Conservation (phyloP, 371 early-diverging fungal genomes). For the Enterospora canceri region DNA sequence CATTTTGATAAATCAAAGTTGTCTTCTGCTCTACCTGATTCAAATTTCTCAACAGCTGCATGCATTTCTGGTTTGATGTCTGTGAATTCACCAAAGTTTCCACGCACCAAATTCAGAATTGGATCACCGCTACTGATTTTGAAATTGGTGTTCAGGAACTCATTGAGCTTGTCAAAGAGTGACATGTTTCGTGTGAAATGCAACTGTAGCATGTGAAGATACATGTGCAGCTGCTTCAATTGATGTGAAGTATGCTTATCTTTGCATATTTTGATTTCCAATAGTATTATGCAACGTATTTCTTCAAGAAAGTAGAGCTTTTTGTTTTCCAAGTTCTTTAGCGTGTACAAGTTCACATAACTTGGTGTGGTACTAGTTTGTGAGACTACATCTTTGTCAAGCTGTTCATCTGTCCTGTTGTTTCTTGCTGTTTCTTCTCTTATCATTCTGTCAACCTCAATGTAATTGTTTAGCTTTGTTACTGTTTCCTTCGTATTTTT, state of each 20-base stretch:
- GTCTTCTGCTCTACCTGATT: background rate
- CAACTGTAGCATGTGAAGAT: conserved; percentile 12
- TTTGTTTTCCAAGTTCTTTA: background rate
- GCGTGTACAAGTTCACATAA: too few relatives aligned
- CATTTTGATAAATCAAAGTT: background rate
- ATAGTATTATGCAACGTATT: background rate
- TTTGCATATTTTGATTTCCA: background rate
- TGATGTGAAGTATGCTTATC: background rate
- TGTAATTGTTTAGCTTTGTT: too few relatives aligned
- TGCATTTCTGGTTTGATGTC: background rate
- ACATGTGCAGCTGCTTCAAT: conserved; percentile 6
- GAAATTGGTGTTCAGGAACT: conserved; percentile 31
- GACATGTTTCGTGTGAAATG: background rate
- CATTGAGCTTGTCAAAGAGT: conserved; percentile 16
- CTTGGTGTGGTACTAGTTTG: too few relatives aligned
- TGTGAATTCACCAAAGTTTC: conserved; percentile 24
- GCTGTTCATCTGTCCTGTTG: too few relatives aligned
- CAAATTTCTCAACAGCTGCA: background rate
- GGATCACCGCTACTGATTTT: conserved; percentile 2
- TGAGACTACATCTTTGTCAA: too few relatives aligned
- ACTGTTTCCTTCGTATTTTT: too few relatives aligned
- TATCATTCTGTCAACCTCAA: too few relatives aligned
- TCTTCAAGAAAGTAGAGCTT: conserved; percentile 5
- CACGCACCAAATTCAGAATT: conserved; percentile 12
- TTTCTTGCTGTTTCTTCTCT: too few relatives aligned